Evolutionary conservation across 148 eudicot species (phyloP), one percentile per base, ranked within the genome.

Genomic region (Beta vulgaris): DNA sequence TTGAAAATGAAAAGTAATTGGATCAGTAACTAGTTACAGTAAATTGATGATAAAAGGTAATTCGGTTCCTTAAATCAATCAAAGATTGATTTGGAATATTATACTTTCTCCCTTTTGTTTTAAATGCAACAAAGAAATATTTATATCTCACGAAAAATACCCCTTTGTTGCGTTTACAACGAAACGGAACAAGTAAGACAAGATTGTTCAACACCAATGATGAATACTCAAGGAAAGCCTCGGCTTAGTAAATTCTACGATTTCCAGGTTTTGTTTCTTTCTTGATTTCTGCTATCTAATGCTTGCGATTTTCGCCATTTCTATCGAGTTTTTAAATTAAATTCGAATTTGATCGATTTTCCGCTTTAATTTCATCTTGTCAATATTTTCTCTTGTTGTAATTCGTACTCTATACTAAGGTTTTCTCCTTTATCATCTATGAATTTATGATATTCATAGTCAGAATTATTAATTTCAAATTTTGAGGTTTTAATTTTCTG

Each of bases 371-470:
- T 53, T 70, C 16, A 4, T 44, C 36, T 14, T 25, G 25, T 7
- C 7, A 31, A 21, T 43, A 7, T 44, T 26, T 59, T 48, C 13
- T 36, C 18, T 3, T 7, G 14, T 25, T 44, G 43, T 16, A 71
- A 77, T 91, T 78, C 89, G 92, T 44, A 85, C 82, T 58, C 72
- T 91, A 5, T 91, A 88, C 72, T 83, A 81, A 85, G 93, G 93
- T 89, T 57, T 4, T 32, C 0, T 7, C 34, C 18, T 36, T 31
- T 68, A 31, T 35, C 15, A 46, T 42, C 16, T 26, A 34, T 53
- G 16, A 26, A 54, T 13, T 49, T 49, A 2, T 16, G 0, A 16
- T n/a, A n/a, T n/a, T n/a, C n/a, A n/a, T n/a, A 48, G 39, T 66
- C 40, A 6, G 51, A 51, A 61, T 2, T 36, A 15, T 31, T 54